Conservation (phyloP, 208 protist genomes). For the Trypanosoma vivax region DNA sequence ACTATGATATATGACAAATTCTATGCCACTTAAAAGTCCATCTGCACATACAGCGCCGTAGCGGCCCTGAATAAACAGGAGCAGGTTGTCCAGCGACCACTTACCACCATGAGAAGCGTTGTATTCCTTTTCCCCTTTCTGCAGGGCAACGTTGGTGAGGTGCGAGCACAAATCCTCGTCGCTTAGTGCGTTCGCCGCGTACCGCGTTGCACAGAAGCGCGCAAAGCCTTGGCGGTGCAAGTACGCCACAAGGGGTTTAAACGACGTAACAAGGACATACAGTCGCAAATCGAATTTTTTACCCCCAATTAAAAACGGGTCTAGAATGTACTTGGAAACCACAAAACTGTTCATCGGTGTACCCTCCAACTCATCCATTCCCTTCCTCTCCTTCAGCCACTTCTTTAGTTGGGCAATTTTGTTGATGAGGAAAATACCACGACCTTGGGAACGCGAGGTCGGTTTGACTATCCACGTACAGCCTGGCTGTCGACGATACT, state of each 20-base stretch:
- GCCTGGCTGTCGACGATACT: constrained; percentile 79
- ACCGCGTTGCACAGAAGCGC: constrained; percentile 92
- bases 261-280: constrained; percentile 95
- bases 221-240: constrained; percentile 89
- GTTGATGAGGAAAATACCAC: constrained; percentile 96
- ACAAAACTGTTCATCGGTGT: constrained; percentile 59
- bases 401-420: constrained; percentile 83
- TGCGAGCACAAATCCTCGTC: constrained; percentile 89
- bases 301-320: constrained; percentile 93
- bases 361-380: constrained; percentile 29
- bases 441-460: constrained; percentile 87
- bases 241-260: constrained; percentile 91
- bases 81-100: constrained; percentile 86
- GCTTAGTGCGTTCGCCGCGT: constrained; percentile 41
- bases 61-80: constrained; percentile 74
- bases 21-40: constrained; percentile 81
- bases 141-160: constrained; percentile 96
- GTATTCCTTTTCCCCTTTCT: constrained; percentile 92
- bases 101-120: constrained; percentile 93
- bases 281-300: constrained; percentile 97
- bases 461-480: constrained; percentile 96
- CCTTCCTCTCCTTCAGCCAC: constrained; percentile 67
- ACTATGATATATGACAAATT: constrained; percentile 91
- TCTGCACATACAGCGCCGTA: constrained; percentile 65
- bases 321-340: constrained; percentile 91